Conservation (phyloP, 352 stramenopile species). For the Phytophthora aleatoria region DNA sequence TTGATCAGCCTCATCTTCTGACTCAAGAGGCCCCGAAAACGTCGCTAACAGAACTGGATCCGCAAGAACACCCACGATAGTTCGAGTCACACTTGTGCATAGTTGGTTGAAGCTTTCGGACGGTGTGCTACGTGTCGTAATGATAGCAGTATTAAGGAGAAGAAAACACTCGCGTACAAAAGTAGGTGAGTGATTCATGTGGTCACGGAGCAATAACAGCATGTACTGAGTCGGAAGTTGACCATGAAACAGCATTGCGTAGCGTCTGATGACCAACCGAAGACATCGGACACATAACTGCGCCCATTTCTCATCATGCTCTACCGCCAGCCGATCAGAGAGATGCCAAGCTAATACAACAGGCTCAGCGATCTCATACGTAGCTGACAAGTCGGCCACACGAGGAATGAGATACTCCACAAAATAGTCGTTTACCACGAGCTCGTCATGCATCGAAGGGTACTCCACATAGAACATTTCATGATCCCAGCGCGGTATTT, state of each 20-base stretch:
- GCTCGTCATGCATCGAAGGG: slow-evolving; percentile 68
- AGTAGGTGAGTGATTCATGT: slow-evolving; percentile 57
- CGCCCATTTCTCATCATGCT: slow-evolving; percentile 63
- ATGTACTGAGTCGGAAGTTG: slow-evolving; percentile 69
- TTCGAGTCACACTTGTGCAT: slow-evolving; percentile 48
- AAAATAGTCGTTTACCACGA: slow-evolving; percentile 85
- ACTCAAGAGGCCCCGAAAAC: slow-evolving; percentile 40
- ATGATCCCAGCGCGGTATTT: slow-evolving; percentile 64
- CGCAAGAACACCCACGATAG: slow-evolving; percentile 64
- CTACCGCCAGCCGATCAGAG: slow-evolving; percentile 68
- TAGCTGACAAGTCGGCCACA: slow-evolving; percentile 61
- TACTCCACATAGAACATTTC: slow-evolving; percentile 86
- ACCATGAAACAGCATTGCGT: slow-evolving; percentile 82
- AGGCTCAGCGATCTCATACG: slow-evolving; percentile 75
- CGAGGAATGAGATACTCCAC: slow-evolving; percentile 75
- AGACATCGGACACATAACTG: slow-evolving; percentile 71
- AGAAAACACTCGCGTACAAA: slow-evolving; percentile 83
- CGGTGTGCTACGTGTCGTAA: slow-evolving; percentile 63
- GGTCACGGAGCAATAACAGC: slow-evolving; percentile 45
- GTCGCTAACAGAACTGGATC: slow-evolving; percentile 60
- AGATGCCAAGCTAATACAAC: slow-evolving; percentile 84
- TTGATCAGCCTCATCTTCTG: slow-evolving; percentile 37
- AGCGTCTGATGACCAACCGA: slow-evolving; percentile 69
- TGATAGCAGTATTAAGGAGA: slow-evolving; percentile 74
- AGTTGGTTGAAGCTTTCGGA: slow-evolving; percentile 68